Percentiles rank a stretch among this genome's conserved stretches.
Evolutionary conservation across 108 stramenopile species (phyloP).

Genomic region (Nannochloropsis salina): DNA sequence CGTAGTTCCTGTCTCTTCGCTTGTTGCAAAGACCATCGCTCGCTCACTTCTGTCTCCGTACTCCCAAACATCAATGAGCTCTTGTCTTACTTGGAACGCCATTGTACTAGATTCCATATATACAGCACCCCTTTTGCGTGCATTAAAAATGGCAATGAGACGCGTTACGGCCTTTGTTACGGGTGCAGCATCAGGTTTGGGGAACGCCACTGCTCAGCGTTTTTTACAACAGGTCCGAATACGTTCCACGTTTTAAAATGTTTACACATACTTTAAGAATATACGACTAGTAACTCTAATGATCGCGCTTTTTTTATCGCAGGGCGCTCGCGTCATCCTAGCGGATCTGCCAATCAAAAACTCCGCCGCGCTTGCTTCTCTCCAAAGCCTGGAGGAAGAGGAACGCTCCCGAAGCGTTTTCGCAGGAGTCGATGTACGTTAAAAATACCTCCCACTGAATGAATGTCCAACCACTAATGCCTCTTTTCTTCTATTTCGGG

Average conservation of each 20-base stretch:
- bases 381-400: background rate
- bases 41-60: no score
- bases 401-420: background rate
- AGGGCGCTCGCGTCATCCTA: background rate
- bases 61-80: no score
- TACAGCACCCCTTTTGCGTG: background rate
- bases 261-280: no score
- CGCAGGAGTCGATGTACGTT: background rate
- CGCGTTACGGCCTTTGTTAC: constrained; percentile 60
- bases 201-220: constrained; percentile 72
- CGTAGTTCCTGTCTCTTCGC: no score
- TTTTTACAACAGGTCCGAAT: constrained; percentile 38
- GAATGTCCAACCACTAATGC: no score
- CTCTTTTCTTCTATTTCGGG: no score
- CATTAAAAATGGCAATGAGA: background rate
- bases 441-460: no score
- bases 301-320: no score
- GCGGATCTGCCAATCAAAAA: background rate
- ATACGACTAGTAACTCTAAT: no score
- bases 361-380: background rate
- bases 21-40: no score
- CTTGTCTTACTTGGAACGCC: no score
- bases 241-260: background rate
- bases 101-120: no score
- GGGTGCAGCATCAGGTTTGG: constrained; percentile 82